phyloP scores from a whole-genome alignment of 2,329 filamentous ascomycete species.

The Claviceps africana region DNA sequence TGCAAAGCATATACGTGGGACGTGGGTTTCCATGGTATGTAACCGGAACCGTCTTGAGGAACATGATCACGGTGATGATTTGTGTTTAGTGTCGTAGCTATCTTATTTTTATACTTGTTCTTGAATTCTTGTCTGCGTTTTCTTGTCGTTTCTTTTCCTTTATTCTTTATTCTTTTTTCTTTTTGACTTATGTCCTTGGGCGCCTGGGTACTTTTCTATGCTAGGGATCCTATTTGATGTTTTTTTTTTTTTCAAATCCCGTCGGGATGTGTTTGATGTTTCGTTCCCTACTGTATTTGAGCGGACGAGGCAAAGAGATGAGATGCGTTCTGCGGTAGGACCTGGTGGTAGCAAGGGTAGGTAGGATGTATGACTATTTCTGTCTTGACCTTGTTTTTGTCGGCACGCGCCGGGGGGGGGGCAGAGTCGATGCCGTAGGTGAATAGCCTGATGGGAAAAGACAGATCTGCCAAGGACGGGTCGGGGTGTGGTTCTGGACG shows the following conservation, averaged over 20 bases:
- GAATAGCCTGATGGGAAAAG: too few relatives aligned
- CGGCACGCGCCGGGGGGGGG: too few relatives aligned
- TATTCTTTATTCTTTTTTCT: background rate
- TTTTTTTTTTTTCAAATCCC: background rate
- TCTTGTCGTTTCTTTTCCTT: too few relatives aligned
- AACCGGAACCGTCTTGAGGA: background rate
- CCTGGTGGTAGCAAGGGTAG: background rate
- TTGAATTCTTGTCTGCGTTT: too few relatives aligned
- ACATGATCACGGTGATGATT: background rate
- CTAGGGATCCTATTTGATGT: background rate
- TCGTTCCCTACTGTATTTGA: too few relatives aligned
- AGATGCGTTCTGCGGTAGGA: too few relatives aligned
- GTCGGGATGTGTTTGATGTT: background rate
- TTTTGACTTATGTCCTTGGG: background rate
- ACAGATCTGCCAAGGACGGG: too few relatives aligned
- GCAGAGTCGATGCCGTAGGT: too few relatives aligned
- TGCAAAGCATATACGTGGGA: background rate
- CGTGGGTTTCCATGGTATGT: background rate
- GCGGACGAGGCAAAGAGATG: too few relatives aligned
- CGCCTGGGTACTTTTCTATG: background rate
- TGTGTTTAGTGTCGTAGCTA: background rate
- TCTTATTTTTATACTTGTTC: background rate
- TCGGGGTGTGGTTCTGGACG: too few relatives aligned
- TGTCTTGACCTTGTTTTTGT: background rate
- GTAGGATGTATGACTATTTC: background rate